Evolutionary conservation across 139 green algal species (phyloP), one percentile per base, ranked within the genome.

Genomic region (Pseudopediastrum boryanum): DNA sequence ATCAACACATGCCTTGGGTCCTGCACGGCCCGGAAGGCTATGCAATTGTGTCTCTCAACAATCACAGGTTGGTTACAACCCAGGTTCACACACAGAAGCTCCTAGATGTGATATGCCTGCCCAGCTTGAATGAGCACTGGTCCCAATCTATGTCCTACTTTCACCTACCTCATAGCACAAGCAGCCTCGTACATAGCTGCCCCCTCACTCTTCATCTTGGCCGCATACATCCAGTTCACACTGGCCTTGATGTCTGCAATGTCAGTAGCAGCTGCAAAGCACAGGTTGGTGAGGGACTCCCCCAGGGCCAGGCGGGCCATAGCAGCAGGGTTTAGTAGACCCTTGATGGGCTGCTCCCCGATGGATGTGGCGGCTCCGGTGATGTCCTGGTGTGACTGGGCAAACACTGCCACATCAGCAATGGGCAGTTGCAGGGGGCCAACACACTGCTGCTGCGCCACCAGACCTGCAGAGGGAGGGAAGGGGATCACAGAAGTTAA

Each of bases 141-240:
- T n/a, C n/a, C n/a, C n/a, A n/a, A n/a, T n/a, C n/a, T n/a, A n/a
- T n/a, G n/a, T n/a, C n/a, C n/a, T 9, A 31, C 10, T 4, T 7
- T 27, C 3, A 39, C 79, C 62, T 46, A 90, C 85, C 85, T 85
- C 42, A 98, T 83, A 0, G 92, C 90, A 8, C 83, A 70, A 2
- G 95, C 96, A 2, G 96, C 95, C 62, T 98, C 92, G 69, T 96
- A 98, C 96, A 99, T 98, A 75, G 89, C 92, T 4, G 90, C 95
- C 6, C 96, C 96, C 86, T 99, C 96, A 29, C 64, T 78, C 35
- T 75, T 88, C 92, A 99, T 97, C 90, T 99, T 99, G 74, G 96
- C 97, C 6, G 97, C 97, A 82, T 97, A 95, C 97, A 99, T 99
- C 97, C 97, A 99, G 91, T 99, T 99, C 64, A 98, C 95, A 25